A percentile compares a stretch with the other conserved stretches of the same genome.
phyloP scores from a whole-genome alignment of 768 basidiomycete species.

The Serpula lacrymans region DNA sequence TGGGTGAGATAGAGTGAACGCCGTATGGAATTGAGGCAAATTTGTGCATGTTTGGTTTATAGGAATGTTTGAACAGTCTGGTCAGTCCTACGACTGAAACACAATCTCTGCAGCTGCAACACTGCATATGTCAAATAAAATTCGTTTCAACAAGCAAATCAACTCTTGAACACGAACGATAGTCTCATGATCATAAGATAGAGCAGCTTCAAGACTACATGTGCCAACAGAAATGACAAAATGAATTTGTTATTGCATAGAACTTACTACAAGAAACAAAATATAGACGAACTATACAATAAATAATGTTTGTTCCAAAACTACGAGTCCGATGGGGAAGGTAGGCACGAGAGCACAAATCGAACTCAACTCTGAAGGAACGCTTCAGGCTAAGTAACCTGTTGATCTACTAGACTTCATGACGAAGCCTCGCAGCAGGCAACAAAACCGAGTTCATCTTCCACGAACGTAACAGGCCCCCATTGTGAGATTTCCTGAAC shows the following conservation, averaged over 20 bases:
- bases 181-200: too few relatives aligned
- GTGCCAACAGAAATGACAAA: too few relatives aligned
- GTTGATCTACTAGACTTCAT: constrained; percentile 48
- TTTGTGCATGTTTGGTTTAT: too few relatives aligned
- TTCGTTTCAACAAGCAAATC: too few relatives aligned
- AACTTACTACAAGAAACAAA: neutral
- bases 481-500: constrained; percentile 29
- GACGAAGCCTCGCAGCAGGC: constrained; percentile 52
- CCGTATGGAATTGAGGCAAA: too few relatives aligned
- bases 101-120: too few relatives aligned
- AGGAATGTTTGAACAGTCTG: too few relatives aligned
- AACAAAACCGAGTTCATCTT: constrained; percentile 43
- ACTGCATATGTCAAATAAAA: too few relatives aligned
- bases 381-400: constrained; percentile 39
- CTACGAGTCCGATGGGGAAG: constrained; percentile 50
- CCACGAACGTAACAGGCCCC: constrained; percentile 76
- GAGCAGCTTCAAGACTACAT: too few relatives aligned
- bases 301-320: constrained; percentile 59
- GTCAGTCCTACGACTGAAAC: too few relatives aligned
- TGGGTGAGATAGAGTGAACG: too few relatives aligned
- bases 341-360: constrained; percentile 14
- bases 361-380: constrained; percentile 64
- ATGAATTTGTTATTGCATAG: neutral
- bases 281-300: neutral
- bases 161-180: too few relatives aligned